Evolutionary conservation across 2,329 filamentous ascomycete species (phyloP), one percentile per base, ranked within the genome.

Genomic region (Neonectria coccinea): DNA sequence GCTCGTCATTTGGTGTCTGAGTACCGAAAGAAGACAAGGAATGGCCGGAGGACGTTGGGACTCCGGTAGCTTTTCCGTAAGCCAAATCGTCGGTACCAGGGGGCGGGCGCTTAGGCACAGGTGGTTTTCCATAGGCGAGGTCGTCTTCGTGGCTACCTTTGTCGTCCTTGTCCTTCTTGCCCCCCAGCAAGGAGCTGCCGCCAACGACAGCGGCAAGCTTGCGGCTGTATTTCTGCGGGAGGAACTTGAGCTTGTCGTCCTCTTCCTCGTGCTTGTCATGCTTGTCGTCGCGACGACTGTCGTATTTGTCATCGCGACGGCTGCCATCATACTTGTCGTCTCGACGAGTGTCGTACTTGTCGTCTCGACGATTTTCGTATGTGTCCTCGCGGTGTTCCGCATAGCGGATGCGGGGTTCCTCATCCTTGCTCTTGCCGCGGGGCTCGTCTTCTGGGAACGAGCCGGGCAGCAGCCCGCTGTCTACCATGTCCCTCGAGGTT

Each of bases 211-310:
- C 69, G 12, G 68, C 69, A 64, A 79, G 77, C 61, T 77, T 74
- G 56, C 78, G 76, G 70, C 79, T 79, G 67, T 86, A 85, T 70
- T 85, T 86, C 65, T 81, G 79, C 1, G 84, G 84, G 41, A 85
- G 74, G 67, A 79, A 83, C 60, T 81, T 80, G 51, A 85, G 73
- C 68, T 76, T 79, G 55, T 81, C 77, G 10, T 80, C 77, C 18
- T 76, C 75, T 47, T 71, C 64, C 54, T 62, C 69, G 11, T 55
- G 62, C 7, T 58, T 59, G 27, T 48, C 39, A 12, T 48, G 2
- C 33, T 25, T 31, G n/a, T 54, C 44, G 31, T 69, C 60, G 25
- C 69, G 68, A 52, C 64, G 67, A 47, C 53, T 42, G 31, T 64
- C 68, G 29, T 70, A 65, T 39, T 68, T 69, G 60, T 71, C 72